phyloP scores from a whole-genome alignment of 2,329 filamentous ascomycete genomes.

The Piedraia hortae region DNA sequence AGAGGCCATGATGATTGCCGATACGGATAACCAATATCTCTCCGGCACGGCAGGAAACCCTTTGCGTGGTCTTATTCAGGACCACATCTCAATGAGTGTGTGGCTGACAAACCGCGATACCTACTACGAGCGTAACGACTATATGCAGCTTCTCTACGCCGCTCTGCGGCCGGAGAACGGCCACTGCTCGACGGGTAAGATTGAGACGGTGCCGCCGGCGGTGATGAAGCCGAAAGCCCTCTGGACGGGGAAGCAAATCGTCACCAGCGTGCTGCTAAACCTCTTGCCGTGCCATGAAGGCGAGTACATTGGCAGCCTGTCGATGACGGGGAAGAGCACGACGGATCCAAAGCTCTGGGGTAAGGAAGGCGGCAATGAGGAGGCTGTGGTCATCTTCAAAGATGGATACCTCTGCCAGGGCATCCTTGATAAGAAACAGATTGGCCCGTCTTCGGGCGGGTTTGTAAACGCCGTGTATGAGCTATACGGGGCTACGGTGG shows the following conservation, averaged over 20 bases:
- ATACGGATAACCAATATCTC: slow-evolving; percentile 92
- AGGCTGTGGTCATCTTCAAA: slow-evolving; percentile 55
- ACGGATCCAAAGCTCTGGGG: slow-evolving; percentile 63
- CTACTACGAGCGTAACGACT: slow-evolving; percentile 66
- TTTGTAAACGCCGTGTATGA: slow-evolving; percentile 84
- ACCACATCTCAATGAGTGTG: slow-evolving; percentile 88
- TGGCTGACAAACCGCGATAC: slow-evolving; percentile 75
- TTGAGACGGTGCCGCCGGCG: slow-evolving; percentile 55
- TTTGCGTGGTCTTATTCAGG: slow-evolving; percentile 83
- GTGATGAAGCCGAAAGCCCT: slow-evolving; percentile 52
- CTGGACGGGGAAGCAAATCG: slow-evolving; percentile 93
- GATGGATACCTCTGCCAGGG: slow-evolving; percentile 71
- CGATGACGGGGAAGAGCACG: slow-evolving; percentile 51
- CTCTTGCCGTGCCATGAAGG: no score
- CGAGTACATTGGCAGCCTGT: slow-evolving; percentile 34
- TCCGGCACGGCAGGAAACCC: slow-evolving; percentile 85
- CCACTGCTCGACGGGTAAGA: slow-evolving; percentile 57
- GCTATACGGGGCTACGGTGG: slow-evolving; percentile 63
- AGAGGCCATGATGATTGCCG: slow-evolving; percentile 76
- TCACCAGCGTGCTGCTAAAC: slow-evolving; percentile 80
- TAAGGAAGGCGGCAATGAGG: slow-evolving; percentile 31
- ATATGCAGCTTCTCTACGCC: slow-evolving; percentile 80
- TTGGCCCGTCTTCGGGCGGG: slow-evolving; percentile 65
- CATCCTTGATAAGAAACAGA: slow-evolving; percentile 85
- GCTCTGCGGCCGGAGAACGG: slow-evolving; percentile 73